These are phyloP conservation scores for Monosporascus sp. DNA, from an alignment of 2,329 filamentous ascomycete genomes.

Conservation along the genomic window DNA sequence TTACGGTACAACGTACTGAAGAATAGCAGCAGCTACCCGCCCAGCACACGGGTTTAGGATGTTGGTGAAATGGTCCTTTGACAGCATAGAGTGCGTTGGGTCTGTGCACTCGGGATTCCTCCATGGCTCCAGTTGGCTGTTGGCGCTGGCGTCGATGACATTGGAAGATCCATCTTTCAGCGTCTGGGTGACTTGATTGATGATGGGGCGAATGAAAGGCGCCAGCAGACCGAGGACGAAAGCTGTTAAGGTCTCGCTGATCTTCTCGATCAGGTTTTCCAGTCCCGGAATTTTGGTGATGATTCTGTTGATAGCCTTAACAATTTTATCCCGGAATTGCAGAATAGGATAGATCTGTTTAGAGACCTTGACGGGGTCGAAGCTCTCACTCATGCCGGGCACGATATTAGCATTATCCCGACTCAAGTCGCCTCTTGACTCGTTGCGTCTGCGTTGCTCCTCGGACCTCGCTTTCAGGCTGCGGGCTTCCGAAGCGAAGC, in stretches of 20 bases:
- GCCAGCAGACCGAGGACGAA: conserved; percentile 89
- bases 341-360: conserved; percentile 91
- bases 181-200: conserved; percentile 75
- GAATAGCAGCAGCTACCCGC: conserved; percentile 64
- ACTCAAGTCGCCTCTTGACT: conserved; percentile 32
- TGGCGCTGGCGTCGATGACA: conserved; percentile 61
- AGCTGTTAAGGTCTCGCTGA: conserved; percentile 85
- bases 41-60: conserved; percentile 73
- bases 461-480: conserved; percentile 60
- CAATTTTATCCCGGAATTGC: conserved; percentile 88
- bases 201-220: conserved; percentile 88
- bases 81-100: conserved; percentile 76
- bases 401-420: conserved; percentile 53
- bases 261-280: conserved; percentile 85
- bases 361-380: conserved; percentile 73
- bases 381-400: conserved; percentile 68
- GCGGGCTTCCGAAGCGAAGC: conserved; percentile 62
- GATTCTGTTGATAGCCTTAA: conserved; percentile 76
- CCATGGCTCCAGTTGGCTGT: conserved; percentile 77
- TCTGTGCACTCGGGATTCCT: conserved; percentile 69
- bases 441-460: conserved; percentile 46
- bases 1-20: conserved; percentile 81
- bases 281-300: conserved; percentile 91
- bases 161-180: conserved; percentile 81
- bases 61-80: conserved; percentile 81